phyloP scores from a whole-genome alignment of 2,329 filamentous ascomycete genomes.

The Mariannaea elegans region DNA sequence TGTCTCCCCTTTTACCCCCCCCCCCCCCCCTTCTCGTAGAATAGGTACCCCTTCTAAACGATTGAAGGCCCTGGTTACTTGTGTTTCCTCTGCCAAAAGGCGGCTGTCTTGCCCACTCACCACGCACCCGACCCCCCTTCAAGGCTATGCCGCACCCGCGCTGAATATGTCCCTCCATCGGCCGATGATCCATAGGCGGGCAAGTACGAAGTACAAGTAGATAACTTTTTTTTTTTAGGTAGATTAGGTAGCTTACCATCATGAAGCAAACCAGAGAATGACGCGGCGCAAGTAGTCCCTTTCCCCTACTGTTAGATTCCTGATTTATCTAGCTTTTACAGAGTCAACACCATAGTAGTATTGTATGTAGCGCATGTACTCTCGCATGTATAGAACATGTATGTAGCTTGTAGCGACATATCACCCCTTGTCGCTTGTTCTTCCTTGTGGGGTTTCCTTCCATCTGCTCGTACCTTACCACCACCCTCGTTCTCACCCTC shows the following conservation, averaged over 20 bases:
- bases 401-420: not conserved
- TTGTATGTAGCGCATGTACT: no score
- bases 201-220: conserved; percentile 5
- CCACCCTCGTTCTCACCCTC: not conserved
- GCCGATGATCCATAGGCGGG: not conserved
- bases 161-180: conserved; percentile 13
- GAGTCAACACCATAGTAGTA: no score
- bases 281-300: no score
- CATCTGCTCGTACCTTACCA: not conserved
- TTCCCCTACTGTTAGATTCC: no score
- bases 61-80: not conserved
- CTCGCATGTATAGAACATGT: not conserved
- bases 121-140: not conserved
- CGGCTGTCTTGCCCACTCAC: conserved; percentile 19
- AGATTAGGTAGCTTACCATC: no score
- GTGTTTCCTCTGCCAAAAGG: conserved; percentile 8
- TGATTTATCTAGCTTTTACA: no score
- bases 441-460: not conserved
- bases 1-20: not conserved
- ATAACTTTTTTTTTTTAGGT: not conserved
- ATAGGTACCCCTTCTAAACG: not conserved
- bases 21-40: not conserved
- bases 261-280: no score
- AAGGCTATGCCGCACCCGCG: conserved; percentile 15
- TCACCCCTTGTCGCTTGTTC: not conserved